phyloP scores from a whole-genome alignment of 768 basidiomycete genomes.

The Kwoniella dendrophila region DNA sequence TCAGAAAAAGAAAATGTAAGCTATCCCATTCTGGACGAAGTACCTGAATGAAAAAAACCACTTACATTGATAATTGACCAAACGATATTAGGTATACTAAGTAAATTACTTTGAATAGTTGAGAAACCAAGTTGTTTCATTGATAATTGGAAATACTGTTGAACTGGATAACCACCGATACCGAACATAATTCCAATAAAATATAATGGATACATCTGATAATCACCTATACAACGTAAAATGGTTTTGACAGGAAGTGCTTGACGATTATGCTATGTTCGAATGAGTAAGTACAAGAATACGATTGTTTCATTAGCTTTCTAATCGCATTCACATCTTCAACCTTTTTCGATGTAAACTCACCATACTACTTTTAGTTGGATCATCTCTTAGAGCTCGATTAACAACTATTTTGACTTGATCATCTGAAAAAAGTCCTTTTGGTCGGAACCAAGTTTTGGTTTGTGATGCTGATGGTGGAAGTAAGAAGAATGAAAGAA shows the following conservation, averaged over 20 bases:
- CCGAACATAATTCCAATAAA: conserved; percentile 53
- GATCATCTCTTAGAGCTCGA: conserved; percentile 36
- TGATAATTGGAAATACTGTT: conserved; percentile 48
- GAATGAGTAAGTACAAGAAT: too few species aligned
- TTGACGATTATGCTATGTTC: conserved; percentile 57
- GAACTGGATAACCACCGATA: conserved; percentile 45
- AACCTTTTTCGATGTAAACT: neutral
- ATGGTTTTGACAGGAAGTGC: conserved; percentile 44
- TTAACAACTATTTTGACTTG: conserved; percentile 56
- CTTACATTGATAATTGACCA: conserved; percentile 48
- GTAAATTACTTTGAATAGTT: conserved; percentile 52
- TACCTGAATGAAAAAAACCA: too few species aligned
- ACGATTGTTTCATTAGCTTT: too few species aligned
- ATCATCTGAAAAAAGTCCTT: conserved; percentile 54
- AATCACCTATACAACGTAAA: conserved; percentile 45
- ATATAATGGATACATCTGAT: conserved; percentile 54
- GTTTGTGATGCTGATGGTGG: conserved; percentile 47
- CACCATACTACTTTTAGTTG: conserved; percentile 33
- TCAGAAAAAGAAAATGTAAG: conserved; percentile 57
- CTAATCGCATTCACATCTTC: too few species aligned
- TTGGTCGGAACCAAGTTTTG: conserved; percentile 44
- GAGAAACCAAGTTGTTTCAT: conserved; percentile 52
- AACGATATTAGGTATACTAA: conserved; percentile 49
- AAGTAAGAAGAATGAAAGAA: conserved; percentile 56
- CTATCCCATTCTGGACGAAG: too few species aligned